A percentile compares a stretch with the other conserved stretches of the same genome.
phyloP scores from a whole-genome alignment of 805 yeast species.

The Debaryomyces tyrocola region DNA sequence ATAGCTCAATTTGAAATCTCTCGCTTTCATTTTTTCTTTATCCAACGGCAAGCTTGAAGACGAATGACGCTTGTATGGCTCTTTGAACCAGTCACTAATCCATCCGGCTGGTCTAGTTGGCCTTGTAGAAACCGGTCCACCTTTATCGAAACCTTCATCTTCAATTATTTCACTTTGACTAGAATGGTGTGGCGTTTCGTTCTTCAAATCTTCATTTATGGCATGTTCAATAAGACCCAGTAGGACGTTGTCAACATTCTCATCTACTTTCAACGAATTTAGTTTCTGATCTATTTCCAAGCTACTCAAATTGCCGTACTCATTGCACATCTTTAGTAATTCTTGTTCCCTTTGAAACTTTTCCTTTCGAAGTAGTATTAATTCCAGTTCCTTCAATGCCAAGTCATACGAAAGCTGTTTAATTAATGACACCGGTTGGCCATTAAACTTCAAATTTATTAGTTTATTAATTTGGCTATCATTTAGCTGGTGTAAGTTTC shows the following conservation, averaged over 20 bases:
- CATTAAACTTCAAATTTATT: constrained; percentile 22
- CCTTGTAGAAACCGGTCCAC: neutral
- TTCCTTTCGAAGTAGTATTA: constrained; percentile 34
- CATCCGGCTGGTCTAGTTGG: constrained; percentile 7
- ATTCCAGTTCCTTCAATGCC: constrained; percentile 48
- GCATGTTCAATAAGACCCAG: constrained; percentile 31
- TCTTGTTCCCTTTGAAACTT: constrained; percentile 34
- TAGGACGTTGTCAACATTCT: constrained; percentile 19
- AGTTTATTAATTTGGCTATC: constrained; percentile 20
- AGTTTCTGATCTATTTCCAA: constrained; percentile 34
- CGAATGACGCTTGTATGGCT: neutral
- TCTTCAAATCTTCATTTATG: constrained; percentile 19
- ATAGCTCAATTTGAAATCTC: too few relatives aligned
- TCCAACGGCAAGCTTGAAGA: too few relatives aligned
- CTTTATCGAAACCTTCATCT: neutral
- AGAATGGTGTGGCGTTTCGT: neutral
- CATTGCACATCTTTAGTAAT: constrained; percentile 30
- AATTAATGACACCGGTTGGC: constrained; percentile 32
- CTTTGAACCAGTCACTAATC: constrained; percentile 17
- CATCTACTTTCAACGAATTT: constrained; percentile 11
- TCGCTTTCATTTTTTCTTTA: too few relatives aligned
- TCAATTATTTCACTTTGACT: neutral
- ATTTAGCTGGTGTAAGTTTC: constrained; percentile 18
- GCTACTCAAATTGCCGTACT: constrained; percentile 35
- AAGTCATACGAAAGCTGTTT: constrained; percentile 50